Evolutionary conservation across 1,139 yeast genomes (phyloP), one percentile per base, ranked within the genome.

Genomic region (Diutina mesorugosa): DNA sequence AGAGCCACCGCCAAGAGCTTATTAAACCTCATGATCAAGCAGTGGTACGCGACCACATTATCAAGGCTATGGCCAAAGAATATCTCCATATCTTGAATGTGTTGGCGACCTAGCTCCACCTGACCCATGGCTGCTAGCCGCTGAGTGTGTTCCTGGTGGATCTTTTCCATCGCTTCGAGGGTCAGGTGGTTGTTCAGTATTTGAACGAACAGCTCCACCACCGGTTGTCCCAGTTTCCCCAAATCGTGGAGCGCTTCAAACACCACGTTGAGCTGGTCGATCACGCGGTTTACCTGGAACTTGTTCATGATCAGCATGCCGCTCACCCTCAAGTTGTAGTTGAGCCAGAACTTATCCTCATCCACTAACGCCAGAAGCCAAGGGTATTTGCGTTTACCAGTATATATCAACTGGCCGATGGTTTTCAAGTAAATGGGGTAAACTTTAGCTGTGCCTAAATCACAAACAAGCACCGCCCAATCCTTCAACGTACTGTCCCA

Each of bases 51-150:
- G 1, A 63, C 65, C 45, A 85, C 65, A 61, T 85, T 89, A 12
- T 71, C 69, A 29, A 71, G 60, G 1, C 87, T 79, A 61, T 76
- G 85, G 51, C 74, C 74, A 32, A 85, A 64, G 62, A 87, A 87
- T 45, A 74, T 73, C 55, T 78, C 81, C 54, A 84, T 81, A 54
- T 83, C 87, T 18, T 72, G 65, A 3, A 75, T 64, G 54, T 72
- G 70, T n/a, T 57, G 57, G 2, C 59, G 58, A 1, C 70, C 62
- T 28, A 72, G 62, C 28, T 64, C 68, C 1, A 70, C 66, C 4
- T 66, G 69, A 1, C 72, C 72, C 9, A 62, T 48, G 7, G 57
- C 59, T 10, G 35, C 38, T 4, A 47, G 5, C 7, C 30, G 32
- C 14, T 14, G 38, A 14, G 51, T 8, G 12, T 16, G 29, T 8